These are phyloP conservation scores for Pisolithus sp. DNA, from an alignment of 768 basidiomycete species.

Conservation along the genomic window DNA sequence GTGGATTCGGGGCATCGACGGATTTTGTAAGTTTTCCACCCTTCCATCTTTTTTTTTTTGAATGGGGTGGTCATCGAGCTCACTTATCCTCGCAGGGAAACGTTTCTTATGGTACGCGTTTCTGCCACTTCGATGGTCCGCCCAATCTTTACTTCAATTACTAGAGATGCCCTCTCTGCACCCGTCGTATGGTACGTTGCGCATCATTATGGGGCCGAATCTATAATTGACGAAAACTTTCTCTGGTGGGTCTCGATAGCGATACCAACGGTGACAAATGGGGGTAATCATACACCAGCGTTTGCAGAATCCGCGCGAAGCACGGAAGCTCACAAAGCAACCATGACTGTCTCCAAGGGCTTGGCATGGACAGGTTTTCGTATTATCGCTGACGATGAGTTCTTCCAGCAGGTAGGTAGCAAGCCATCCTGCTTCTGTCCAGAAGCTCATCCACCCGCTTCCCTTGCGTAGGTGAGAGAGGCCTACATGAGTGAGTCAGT, in stretches of 20 bases:
- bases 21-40: conserved; percentile 57
- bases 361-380: conserved; percentile 58
- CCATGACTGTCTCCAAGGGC: conserved; percentile 52
- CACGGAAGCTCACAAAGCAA: conserved; percentile 54
- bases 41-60: not conserved
- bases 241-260: conserved; percentile 32
- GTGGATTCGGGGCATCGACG: conserved; percentile 54
- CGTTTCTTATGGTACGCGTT: conserved; percentile 54
- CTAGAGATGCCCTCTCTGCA: conserved; percentile 58
- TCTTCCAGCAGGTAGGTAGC: conserved; percentile 45
- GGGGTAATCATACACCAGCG: conserved; percentile 70
- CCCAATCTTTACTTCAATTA: conserved; percentile 11
- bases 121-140: conserved; percentile 6
- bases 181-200: conserved; percentile 49
- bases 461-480: conserved; percentile 16
- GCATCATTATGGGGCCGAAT: not conserved
- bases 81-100: conserved; percentile 51
- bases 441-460: not conserved
- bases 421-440: not conserved
- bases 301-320: conserved; percentile 58
- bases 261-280: conserved; percentile 63
- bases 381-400: conserved; percentile 50
- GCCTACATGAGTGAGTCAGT: conserved; percentile 11
- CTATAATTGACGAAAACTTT: conserved; percentile 13
- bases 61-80: not conserved